A percentile compares a stretch with the other conserved stretches of the same genome.
phyloP scores from a whole-genome alignment of 192 early-diverging fungal genomes.

The Pecoramyces ruminantium region DNA sequence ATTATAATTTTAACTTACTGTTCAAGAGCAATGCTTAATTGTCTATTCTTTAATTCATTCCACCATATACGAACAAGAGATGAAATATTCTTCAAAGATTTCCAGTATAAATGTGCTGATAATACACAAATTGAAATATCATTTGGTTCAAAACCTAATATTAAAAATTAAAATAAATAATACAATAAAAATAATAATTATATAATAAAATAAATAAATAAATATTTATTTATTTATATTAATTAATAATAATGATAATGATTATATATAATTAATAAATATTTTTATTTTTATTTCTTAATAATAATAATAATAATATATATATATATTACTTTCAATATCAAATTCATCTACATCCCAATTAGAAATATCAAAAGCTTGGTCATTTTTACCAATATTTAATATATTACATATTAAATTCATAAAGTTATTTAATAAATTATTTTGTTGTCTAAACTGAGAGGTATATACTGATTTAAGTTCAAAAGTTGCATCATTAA shows the following conservation, averaged over 20 bases:
- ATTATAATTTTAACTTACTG: conserved; percentile 11
- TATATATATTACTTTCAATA: conserved; percentile 18
- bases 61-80: conserved; percentile 63
- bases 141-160: conserved; percentile 30
- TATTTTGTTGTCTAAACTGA: conserved; percentile 32
- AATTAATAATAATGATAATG: too few relatives aligned
- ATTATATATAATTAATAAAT: too few relatives aligned
- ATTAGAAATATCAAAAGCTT: conserved; percentile 42
- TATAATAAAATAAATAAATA: conserved; percentile 3
- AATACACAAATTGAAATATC: conserved; percentile 33
- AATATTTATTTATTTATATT: not conserved
- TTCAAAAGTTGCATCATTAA: conserved; percentile 42
- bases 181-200: not conserved
- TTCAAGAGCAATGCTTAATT: conserved; percentile 53
- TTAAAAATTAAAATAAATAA: not conserved
- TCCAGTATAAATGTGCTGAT: conserved; percentile 57
- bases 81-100: conserved; percentile 37
- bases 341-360: conserved; percentile 53
- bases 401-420: conserved; percentile 44
- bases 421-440: conserved; percentile 29
- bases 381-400: conserved; percentile 25
- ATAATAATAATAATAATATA: too few relatives aligned
- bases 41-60: conserved; percentile 61
- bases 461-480: conserved; percentile 20
- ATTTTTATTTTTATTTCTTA: too few relatives aligned